A percentile compares a stretch with the other conserved stretches of the same genome.
These are phyloP conservation scores for Carex pumila DNA, from an alignment of 176 grass and related monocot genomes.

Conservation along the genomic window DNA sequence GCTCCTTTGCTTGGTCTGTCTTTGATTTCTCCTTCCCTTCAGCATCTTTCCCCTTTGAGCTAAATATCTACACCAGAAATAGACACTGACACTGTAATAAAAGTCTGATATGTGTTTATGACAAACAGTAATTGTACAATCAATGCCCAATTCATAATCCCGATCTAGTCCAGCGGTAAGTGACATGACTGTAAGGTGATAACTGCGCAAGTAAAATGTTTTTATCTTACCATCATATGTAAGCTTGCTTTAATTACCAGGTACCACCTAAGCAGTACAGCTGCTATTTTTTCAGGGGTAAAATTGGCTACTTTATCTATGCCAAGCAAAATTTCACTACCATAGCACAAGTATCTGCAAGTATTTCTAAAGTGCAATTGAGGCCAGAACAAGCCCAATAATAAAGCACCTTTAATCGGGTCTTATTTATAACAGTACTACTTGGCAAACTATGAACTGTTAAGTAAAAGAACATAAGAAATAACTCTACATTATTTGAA, in stretches of 20 bases:
- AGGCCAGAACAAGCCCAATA: neutral
- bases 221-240: neutral
- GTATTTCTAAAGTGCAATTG: neutral
- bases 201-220: neutral
- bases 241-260: neutral
- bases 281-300: neutral
- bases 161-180: neutral
- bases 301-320: neutral
- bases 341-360: neutral
- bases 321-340: neutral
- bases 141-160: neutral
- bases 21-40: conserved; percentile 63
- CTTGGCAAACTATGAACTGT: neutral
- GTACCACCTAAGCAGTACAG: neutral
- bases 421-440: neutral
- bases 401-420: neutral
- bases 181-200: neutral
- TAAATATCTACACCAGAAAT: conserved; percentile 62
- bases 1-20: conserved; percentile 79
- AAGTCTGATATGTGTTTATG: neutral
- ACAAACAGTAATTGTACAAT: neutral
- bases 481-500: neutral
- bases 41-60: conserved; percentile 43
- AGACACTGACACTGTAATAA: neutral
- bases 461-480: neutral